phyloP scores from a whole-genome alignment of 768 basidiomycete genomes.

The Suillus luteus region DNA sequence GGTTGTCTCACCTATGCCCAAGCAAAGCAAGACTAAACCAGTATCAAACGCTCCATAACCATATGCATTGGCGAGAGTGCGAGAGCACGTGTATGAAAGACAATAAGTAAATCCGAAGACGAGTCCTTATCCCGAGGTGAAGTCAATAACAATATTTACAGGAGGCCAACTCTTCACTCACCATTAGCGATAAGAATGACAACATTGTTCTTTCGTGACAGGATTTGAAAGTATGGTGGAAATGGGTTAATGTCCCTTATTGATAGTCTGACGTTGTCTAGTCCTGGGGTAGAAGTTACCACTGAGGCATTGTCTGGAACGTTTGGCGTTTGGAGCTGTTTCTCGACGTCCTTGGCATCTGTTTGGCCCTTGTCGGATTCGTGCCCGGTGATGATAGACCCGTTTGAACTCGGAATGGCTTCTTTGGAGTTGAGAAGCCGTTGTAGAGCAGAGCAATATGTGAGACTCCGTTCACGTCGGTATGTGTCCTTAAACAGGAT shows the following conservation, averaged over 20 bases:
- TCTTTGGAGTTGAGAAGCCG: constrained; percentile 36
- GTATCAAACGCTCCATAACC: constrained; percentile 66
- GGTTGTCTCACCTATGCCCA: constrained; percentile 57
- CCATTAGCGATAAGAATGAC: constrained; percentile 48
- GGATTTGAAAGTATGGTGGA: constrained; percentile 56
- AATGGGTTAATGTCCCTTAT: constrained; percentile 75
- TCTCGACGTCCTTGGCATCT: constrained; percentile 16
- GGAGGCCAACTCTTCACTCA: constrained; percentile 11
- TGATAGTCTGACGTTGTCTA: constrained; percentile 50
- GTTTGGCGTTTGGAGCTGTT: constrained; percentile 28
- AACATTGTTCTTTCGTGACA: constrained; percentile 68
- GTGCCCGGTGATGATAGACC: constrained; percentile 17
- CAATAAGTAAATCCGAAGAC: constrained; percentile 72
- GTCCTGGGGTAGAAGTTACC: constrained; percentile 17
- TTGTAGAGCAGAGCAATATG: constrained; percentile 70
- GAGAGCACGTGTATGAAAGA: constrained; percentile 71
- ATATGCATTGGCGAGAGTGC: constrained; percentile 66
- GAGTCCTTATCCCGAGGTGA: constrained; percentile 46
- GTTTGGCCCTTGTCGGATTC: constrained; percentile 19
- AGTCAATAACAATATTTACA: constrained; percentile 14
- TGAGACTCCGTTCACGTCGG: constrained; percentile 76
- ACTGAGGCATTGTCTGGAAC: constrained; percentile 18
- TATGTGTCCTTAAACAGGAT: constrained; percentile 82
- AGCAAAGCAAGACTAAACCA: constrained; percentile 76
- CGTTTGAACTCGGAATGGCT: constrained; percentile 22